A percentile compares a stretch with the other conserved stretches of the same genome.
Conservation (phyloP, 169 alveolate species). For the Cryptosporidium muris region DNA sequence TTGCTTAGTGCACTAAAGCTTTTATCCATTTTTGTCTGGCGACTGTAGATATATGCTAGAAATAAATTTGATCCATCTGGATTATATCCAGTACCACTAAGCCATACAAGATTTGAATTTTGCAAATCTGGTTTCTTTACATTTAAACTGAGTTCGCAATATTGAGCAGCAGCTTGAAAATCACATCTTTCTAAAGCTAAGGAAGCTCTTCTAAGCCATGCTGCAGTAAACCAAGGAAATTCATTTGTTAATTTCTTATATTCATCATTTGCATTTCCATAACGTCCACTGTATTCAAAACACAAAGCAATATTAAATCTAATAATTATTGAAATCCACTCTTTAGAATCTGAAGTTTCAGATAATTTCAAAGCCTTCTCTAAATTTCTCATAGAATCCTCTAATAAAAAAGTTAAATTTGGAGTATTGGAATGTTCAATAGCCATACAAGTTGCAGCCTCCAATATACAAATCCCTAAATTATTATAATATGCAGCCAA, state of each 20-base stretch:
- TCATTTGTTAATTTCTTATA: conserved; percentile 39
- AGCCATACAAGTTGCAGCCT: conserved; percentile 39
- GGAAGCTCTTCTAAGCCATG: conserved; percentile 67
- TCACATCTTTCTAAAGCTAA: conserved; percentile 55
- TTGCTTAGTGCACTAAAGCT: conserved; percentile 39
- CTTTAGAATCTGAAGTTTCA: neutral
- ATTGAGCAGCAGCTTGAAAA: conserved; percentile 59
- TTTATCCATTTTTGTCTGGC: conserved; percentile 38
- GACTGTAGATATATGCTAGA: conserved; percentile 29
- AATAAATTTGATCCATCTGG: conserved; percentile 45
- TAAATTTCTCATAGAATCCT: neutral
- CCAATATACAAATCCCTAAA: conserved; percentile 34
- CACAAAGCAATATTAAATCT: conserved; percentile 57
- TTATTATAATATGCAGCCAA: conserved; percentile 25
- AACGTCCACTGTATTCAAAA: conserved; percentile 35
- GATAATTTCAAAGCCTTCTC: conserved; percentile 9
- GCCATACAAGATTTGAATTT: conserved; percentile 9
- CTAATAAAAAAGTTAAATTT: neutral
- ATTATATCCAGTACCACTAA: conserved; percentile 29
- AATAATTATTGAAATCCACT: neutral
- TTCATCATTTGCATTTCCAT: conserved; percentile 61
- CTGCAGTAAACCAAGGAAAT: conserved; percentile 64
- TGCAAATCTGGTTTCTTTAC: conserved; percentile 18
- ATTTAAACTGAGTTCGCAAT: conserved; percentile 42
- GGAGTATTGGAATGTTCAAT: conserved; percentile 26